Evolutionary conservation across 2,329 filamentous ascomycete genomes (phyloP), one percentile per base, ranked within the genome.

Genomic region (Leptoxyphium fumago): DNA sequence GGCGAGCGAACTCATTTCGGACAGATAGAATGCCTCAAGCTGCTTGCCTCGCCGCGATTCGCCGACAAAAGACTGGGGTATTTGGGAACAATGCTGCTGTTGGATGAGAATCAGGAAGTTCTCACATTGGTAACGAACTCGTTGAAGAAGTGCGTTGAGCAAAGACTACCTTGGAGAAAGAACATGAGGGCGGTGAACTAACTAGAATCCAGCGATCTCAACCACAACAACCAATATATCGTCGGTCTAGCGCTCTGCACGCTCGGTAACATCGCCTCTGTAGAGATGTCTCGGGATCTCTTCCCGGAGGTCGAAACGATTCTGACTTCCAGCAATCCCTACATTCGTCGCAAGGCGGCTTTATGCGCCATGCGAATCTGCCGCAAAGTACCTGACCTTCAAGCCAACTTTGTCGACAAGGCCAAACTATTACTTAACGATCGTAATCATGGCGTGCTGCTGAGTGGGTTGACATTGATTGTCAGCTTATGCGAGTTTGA

Each of bases 301-400:
- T 98, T 98, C 64, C 78, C 87, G 53, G 89, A 98, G 72, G 84
- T 98, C 62, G 93, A 98, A 65, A 84, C 76, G 48, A 78, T 96
- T 41, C 71, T 98, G 51, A 83, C 87, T 38, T 95, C 88, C 41
- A 82, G 87, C 43, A 98, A 98, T 63, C 91, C 91, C n/a, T 98
- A 98, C 62, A 95, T 98, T 60, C 78, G 91, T 55, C 78, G 91
- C 55, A 98, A 98, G 70, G 91, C 91, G 14, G 91, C 91, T 3
- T 74, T 98, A n/a, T 98, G 91, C 66, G 91, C 91, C 42, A 98
- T 98, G 91, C 78, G 88, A 52, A 95, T 98, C 72, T 95, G 88
- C 68, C 82, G 87, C 56, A 98, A 98, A 65, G 91, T 98, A 10
- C 91, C 93, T 5, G 91, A 98, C 62, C 69, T 98, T 43, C 86